These are phyloP conservation scores for Adansonia grandidieri DNA, from an alignment of 441 rosid genomes.

Conservation along the genomic window DNA sequence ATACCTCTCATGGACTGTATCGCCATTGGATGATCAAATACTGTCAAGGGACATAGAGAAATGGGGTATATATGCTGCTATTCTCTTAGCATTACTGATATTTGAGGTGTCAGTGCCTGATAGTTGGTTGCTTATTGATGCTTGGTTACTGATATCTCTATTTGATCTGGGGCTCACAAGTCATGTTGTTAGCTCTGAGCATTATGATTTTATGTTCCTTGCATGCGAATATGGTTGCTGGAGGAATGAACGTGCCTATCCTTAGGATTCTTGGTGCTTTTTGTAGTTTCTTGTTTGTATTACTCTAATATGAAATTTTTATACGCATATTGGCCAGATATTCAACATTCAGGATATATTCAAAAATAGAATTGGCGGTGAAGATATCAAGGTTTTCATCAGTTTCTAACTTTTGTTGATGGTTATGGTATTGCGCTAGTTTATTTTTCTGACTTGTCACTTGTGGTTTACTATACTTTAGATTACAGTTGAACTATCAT, in stretches of 20 bases:
- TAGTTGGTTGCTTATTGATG: neutral
- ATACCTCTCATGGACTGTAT: neutral
- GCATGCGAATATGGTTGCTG: neutral
- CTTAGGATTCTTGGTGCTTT: slow-evolving; percentile 5
- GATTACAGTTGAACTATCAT: slow-evolving; percentile 88
- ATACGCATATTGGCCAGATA: slow-evolving; percentile 24
- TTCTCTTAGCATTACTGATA: neutral
- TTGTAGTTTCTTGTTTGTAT: neutral
- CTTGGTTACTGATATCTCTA: slow-evolving; percentile 1
- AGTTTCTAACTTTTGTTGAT: slow-evolving; percentile 23
- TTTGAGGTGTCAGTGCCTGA: neutral
- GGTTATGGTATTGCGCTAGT: slow-evolving; percentile 12
- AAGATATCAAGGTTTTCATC: slow-evolving; percentile 80
- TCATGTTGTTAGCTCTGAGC: slow-evolving; percentile 7
- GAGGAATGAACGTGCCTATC: neutral
- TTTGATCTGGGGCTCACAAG: neutral
- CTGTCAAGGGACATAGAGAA: neutral
- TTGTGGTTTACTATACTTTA: slow-evolving; percentile 27
- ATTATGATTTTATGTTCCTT: slow-evolving; percentile 7
- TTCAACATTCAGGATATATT: slow-evolving; percentile 42
- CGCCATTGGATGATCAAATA: neutral
- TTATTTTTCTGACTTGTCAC: slow-evolving; percentile 15
- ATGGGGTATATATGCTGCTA: neutral
- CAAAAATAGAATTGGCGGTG: slow-evolving; percentile 74
- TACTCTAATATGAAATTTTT: neutral